Base-by-base conservation (phyloP, 1,284 basidiomycete species). In the Bjerkandera adusta region DNA sequence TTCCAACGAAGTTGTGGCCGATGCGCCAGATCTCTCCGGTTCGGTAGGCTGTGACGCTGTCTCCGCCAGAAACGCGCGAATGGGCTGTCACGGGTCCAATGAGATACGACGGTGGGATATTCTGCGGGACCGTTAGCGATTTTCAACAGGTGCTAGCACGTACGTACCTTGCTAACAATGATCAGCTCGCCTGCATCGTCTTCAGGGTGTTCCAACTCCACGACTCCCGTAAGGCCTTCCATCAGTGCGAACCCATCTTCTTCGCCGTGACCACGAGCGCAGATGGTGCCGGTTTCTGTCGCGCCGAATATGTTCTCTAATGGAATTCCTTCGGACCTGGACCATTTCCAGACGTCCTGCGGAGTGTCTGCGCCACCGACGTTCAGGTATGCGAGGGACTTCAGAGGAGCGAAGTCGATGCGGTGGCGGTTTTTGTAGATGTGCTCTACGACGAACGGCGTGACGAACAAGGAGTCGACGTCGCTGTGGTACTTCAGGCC, bases 401-500 rank as follows among this genome's bases (percentile, higher is more conserved):
- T 8, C n/a, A 42, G 20, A 6, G n/a, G 5, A 11, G 8, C 12
- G 16, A 42, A n/a, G n/a, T 42, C 15, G 8, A 5, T 5, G 5
- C 30, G 24, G 13, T 11, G n/a, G 13, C 5, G 27, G 12, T 42
- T 42, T 5, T n/a, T 22, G 26, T 42, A 42, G 6, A 48, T 37
- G 22, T 32, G 21, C 5, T 39, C 37, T 13, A 49, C 32, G 35
- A 49, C 44, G 3, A 43, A 27, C 12, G 55, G 55, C 13, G 53
- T 40, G 10, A 40, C 30, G 12, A 41, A 43, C 11, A 54, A 38
- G n/a, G 53, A 41, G 26, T 48, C 26, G 11, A 54, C 41, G 11
- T 41, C 42, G 15, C 30, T n/a, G 40, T 54, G 50, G 26, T 52
- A 50, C 4, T 37, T 34, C 4, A 56, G 35, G 1, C 47, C 50